These are phyloP conservation scores for Volvox reticuliferus DNA, from an alignment of 139 green algal species.

Conservation along the genomic window DNA sequence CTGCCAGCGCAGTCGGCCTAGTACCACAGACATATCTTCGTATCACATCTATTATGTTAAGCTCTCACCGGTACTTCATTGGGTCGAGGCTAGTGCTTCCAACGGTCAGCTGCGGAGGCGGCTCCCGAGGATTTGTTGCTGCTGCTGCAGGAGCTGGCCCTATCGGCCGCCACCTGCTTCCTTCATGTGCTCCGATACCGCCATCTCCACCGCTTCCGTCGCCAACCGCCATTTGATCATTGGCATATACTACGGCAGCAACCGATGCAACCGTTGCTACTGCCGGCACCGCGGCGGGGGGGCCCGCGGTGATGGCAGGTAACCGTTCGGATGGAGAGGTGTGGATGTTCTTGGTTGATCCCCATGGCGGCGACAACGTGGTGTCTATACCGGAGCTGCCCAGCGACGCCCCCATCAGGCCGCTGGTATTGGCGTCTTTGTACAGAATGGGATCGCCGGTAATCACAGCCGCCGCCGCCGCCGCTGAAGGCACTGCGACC, in stretches of 20 bases:
- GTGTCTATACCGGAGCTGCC: no score
- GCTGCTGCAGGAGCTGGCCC: not conserved
- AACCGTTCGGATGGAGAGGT: not conserved
- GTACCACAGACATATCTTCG: no score
- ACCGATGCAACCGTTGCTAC: not conserved
- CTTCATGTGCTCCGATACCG: not conserved
- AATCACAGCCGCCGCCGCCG: not conserved
- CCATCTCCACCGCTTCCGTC: not conserved
- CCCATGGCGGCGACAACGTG: no score
- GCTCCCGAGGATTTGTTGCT: not conserved
- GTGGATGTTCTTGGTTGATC: no score
- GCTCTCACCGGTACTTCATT: no score
- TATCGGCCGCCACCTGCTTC: not conserved
- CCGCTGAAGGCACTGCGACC: not conserved
- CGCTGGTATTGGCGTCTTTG: not conserved
- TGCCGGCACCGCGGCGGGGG: not conserved
- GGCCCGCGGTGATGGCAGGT: not conserved
- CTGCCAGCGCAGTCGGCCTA: no score
- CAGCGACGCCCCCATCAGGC: not conserved
- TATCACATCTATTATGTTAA: no score
- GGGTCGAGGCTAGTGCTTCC: not conserved
- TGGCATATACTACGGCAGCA: not conserved
- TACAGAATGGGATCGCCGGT: not conserved
- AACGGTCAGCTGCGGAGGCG: not conserved
- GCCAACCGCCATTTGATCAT: not conserved